Percentiles rank a stretch among this genome's conserved stretches.
These are phyloP conservation scores for Thalassiosira hispida DNA, from an alignment of 352 stramenopile species.

Conservation along the genomic window DNA sequence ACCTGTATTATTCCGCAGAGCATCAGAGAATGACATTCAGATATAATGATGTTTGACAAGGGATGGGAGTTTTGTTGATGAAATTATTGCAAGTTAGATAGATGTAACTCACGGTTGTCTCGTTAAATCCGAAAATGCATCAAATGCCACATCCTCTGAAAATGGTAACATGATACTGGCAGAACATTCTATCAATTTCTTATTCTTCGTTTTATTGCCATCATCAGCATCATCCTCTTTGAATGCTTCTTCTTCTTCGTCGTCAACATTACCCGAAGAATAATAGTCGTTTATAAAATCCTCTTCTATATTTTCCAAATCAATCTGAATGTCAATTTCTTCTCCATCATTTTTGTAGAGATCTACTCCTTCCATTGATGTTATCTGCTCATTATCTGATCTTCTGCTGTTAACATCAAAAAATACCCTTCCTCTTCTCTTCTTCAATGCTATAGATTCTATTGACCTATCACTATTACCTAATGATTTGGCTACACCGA, in stretches of 20 bases:
- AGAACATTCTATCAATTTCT: slow-evolving; percentile 50
- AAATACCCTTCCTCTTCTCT: not conserved
- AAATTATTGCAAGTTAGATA: too few species aligned
- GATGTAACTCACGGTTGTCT: slow-evolving; percentile 61
- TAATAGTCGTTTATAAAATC: not conserved
- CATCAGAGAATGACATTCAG: not conserved
- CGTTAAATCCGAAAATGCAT: slow-evolving; percentile 78
- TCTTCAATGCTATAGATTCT: not conserved
- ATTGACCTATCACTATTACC: too few species aligned
- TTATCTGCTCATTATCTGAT: not conserved
- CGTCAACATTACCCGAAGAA: not conserved
- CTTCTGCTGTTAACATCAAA: not conserved
- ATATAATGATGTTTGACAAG: slow-evolving; percentile 1
- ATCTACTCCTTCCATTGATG: not conserved
- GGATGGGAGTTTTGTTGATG: too few species aligned
- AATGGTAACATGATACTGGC: slow-evolving; percentile 67
- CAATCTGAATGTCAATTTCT: slow-evolving; percentile 15
- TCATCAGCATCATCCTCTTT: not conserved
- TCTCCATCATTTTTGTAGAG: not conserved
- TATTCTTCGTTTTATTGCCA: slow-evolving; percentile 2
- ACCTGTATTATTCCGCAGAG: slow-evolving; percentile 15
- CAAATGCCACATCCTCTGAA: slow-evolving; percentile 68
- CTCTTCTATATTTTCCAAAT: slow-evolving; percentile 16
- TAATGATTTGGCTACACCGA: not conserved
- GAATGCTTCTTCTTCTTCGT: not conserved